Percentiles rank a stretch among this genome's conserved stretches.
Conservation (phyloP, 2,329 filamentous ascomycete genomes). For the Plectosphaerella plurivora region DNA sequence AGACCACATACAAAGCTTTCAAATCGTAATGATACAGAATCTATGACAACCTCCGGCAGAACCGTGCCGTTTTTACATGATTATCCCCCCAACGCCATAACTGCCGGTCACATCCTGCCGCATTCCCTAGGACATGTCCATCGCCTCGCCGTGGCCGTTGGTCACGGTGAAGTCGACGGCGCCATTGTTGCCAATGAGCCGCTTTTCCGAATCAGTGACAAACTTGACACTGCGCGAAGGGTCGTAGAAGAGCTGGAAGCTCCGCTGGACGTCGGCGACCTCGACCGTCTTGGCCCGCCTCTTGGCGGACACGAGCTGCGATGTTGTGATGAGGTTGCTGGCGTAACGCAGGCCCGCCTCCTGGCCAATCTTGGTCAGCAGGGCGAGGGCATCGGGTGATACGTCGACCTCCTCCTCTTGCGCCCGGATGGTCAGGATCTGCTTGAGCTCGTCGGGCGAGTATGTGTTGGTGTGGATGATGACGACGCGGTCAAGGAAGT, state of each 20-base stretch:
- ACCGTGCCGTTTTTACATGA: slow-evolving; percentile 9
- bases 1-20: no score
- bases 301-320: slow-evolving; percentile 82
- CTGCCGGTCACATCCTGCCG: slow-evolving; percentile 39
- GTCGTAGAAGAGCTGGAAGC: slow-evolving; percentile 93
- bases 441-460: slow-evolving; percentile 75
- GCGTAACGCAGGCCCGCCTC: slow-evolving; percentile 91
- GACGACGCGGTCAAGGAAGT: slow-evolving; percentile 92
- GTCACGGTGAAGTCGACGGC: slow-evolving; percentile 64
- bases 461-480: slow-evolving; percentile 95
- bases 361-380: slow-evolving; percentile 92
- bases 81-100: slow-evolving; percentile 9
- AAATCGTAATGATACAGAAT: slow-evolving; percentile 9
- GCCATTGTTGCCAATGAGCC: slow-evolving; percentile 85
- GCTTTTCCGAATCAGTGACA: slow-evolving; percentile 83
- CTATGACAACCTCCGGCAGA: slow-evolving; percentile 9
- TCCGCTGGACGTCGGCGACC: slow-evolving; percentile 86
- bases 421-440: slow-evolving; percentile 88
- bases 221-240: slow-evolving; percentile 84
- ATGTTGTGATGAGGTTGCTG: slow-evolving; percentile 96
- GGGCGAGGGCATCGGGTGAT: slow-evolving; percentile 80
- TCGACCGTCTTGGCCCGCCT: slow-evolving; percentile 78
- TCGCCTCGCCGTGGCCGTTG: slow-evolving; percentile 49
- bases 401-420: slow-evolving; percentile 95
- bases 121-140: slow-evolving; percentile 46